Base-by-base conservation (phyloP, 2,329 filamentous ascomycete species). In the Fusarium papillatum region DNA sequence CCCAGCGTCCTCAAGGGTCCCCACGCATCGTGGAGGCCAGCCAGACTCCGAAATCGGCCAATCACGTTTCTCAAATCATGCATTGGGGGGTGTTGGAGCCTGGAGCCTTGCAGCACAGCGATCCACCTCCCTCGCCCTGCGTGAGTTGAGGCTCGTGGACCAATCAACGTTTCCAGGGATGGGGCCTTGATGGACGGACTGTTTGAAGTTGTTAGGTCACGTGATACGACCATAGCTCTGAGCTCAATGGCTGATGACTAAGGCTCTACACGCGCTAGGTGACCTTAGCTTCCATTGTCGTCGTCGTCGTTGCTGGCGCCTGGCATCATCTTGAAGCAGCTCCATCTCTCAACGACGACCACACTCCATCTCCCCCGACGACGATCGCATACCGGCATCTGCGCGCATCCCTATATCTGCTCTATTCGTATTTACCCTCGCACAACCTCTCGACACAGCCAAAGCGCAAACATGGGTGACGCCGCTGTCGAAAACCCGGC, bases 401-500 rank as follows among this genome's bases (percentile, higher is more conserved):
- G 57, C 67, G 50, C 68, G 39, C 64, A 65, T 48, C 22, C 60
- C 31, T 24, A n/a, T n/a, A n/a, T 36, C 24, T 29, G 53, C 53
- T 34, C 48, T 59, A 66, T 39, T n/a, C 38, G 48, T 61, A 41
- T 48, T 59, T 31, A 39, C 19, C 31, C 57, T 57, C 41, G 61
- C 59, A 38, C 24, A 41, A 31, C 46, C 57, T 50, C 39, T 57
- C 36, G n/a, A 53, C 62, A 65, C 41, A 64, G 36, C 63, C 55
- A 66, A 76, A 71, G 65, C 74, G 76, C 72, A 77, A 89, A 83
- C 48, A 98, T 98, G 96, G 96, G 93, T 85, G 95, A 98, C 89
- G 91, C 95, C 83, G 90, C 94, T 81, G 92, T 98, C 83, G 95
- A 98, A 87, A 95, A 91, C 86, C 92, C 95, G 82, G 89, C 90